Percentiles rank a stretch among this genome's conserved stretches.
Conservation (phyloP, 805 yeast genomes). For the Starmerella bacillaris region DNA sequence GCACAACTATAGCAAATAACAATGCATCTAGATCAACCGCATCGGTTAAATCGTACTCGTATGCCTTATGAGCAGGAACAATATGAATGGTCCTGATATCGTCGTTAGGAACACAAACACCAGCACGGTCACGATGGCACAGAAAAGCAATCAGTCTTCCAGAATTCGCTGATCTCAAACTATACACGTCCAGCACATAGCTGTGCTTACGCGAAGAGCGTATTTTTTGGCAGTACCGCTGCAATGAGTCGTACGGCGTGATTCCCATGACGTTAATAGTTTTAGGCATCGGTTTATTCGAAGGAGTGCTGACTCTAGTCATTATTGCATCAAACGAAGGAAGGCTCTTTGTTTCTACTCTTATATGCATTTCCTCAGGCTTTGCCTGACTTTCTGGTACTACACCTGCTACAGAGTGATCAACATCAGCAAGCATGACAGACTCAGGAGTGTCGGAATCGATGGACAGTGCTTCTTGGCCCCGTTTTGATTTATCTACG, state of each 20-base stretch:
- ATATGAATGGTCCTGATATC: neutral
- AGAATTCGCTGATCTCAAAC: neutral
- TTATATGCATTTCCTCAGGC: no score
- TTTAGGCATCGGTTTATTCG: neutral
- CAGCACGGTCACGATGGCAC: neutral
- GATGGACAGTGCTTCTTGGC: no score
- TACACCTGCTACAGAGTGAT: no score
- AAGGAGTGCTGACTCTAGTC: no score
- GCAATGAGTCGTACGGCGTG: neutral
- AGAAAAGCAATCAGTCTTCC: neutral
- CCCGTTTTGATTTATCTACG: no score
- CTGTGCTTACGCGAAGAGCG: neutral
- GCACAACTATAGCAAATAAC: neutral
- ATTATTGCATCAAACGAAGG: no score
- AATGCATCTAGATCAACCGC: neutral
- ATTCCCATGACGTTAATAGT: slow-evolving; percentile 25
- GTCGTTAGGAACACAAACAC: slow-evolving; percentile 1
- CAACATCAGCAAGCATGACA: no score
- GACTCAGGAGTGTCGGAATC: no score
- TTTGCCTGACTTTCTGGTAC: no score
- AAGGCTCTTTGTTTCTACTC: no score
- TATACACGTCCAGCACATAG: neutral
- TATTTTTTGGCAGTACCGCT: neutral
- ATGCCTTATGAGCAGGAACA: neutral
- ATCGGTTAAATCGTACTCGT: neutral